Percentiles rank a stretch among this genome's conserved stretches.
phyloP scores from a whole-genome alignment of 2,329 filamentous ascomycete genomes.

The Trichoderma atroviride region DNA sequence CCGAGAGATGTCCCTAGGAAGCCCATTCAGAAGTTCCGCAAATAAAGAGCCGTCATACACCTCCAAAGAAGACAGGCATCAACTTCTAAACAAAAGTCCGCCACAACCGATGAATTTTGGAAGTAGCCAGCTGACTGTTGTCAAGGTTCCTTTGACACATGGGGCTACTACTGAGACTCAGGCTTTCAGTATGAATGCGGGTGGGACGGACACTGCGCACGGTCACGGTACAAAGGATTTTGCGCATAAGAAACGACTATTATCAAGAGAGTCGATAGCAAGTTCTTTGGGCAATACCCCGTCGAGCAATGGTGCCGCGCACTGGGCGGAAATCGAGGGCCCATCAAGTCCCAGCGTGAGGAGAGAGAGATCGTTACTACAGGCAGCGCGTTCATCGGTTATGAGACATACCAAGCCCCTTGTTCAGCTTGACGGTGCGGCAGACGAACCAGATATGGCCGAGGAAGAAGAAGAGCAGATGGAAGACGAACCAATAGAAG shows the following conservation, averaged over 20 bases:
- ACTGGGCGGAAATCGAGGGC: conserved; percentile 46
- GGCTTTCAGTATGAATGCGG: not conserved
- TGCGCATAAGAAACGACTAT: conserved; percentile 7
- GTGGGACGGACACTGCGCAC: conserved; percentile 32
- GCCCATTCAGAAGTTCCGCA: conserved; percentile 54
- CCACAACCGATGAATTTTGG: conserved; percentile 31
- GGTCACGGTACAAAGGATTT: conserved; percentile 33
- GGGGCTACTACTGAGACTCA: conserved; percentile 17
- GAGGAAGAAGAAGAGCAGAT: conserved; percentile 14
- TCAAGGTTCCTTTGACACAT: conserved; percentile 34
- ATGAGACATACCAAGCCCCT: not conserved
- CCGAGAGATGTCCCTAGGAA: conserved; percentile 55
- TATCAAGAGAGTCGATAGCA: conserved; percentile 35
- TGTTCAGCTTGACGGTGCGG: conserved; percentile 28
- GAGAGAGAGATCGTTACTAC: conserved; percentile 41
- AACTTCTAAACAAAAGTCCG: conserved; percentile 39
- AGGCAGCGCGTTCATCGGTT: conserved; percentile 32
- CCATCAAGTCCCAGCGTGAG: conserved; percentile 42
- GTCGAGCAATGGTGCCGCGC: conserved; percentile 46
- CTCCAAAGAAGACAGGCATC: conserved; percentile 34
- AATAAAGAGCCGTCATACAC: conserved; percentile 42
- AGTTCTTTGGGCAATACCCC: conserved; percentile 41
- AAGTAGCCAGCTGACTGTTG: conserved; percentile 25
- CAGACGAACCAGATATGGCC: too few species aligned
- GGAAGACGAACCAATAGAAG: not conserved